Evolutionary conservation across 139 green algal genomes (phyloP).

Genomic region (Auxenochlorella protothecoides): DNA sequence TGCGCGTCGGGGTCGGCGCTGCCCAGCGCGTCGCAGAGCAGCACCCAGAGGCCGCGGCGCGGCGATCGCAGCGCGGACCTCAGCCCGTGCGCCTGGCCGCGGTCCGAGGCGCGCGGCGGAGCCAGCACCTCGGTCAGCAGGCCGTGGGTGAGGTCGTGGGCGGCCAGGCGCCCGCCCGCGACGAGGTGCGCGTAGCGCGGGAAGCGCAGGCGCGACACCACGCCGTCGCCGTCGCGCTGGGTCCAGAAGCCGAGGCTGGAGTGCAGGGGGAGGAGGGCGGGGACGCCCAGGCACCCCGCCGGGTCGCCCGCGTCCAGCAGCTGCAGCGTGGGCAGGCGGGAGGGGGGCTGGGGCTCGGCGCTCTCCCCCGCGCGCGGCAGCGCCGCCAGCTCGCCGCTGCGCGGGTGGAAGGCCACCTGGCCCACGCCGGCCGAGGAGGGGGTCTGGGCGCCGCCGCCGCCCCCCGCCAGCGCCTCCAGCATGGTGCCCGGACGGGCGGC

Average conservation of each 20-base stretch:
- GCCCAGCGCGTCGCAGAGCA: constrained; percentile 4
- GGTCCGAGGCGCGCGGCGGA: constrained; percentile 7
- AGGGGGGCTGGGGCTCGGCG: too few relatives aligned
- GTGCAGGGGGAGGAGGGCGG: too few relatives aligned
- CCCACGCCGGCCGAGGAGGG: too few relatives aligned
- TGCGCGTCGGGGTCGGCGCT: neutral
- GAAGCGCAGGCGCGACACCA: constrained; percentile 24
- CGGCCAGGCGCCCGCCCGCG: constrained; percentile 11
- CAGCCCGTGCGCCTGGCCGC: constrained; percentile 11
- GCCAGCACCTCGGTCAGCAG: constrained; percentile 15
- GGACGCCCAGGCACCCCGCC: too few relatives aligned
- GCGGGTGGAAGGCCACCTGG: too few relatives aligned
- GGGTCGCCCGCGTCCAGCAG: too few relatives aligned
- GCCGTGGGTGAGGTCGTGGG: constrained; percentile 28
- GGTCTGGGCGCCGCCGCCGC: too few relatives aligned
- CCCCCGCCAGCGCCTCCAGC: too few relatives aligned
- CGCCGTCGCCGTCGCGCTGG: constrained; percentile 6
- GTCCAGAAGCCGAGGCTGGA: constrained; percentile 21
- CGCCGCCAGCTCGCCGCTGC: too few relatives aligned
- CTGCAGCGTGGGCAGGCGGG: too few relatives aligned
- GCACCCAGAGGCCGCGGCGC: constrained; percentile 12
- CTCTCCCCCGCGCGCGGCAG: too few relatives aligned
- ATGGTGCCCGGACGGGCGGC: too few relatives aligned
- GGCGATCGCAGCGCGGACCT: constrained; percentile 5
- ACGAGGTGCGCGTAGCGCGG: constrained; percentile 18